These are phyloP conservation scores for Helichrysum umbraculigerum DNA, from an alignment of 129 eudicot species.

Conservation along the genomic window DNA sequence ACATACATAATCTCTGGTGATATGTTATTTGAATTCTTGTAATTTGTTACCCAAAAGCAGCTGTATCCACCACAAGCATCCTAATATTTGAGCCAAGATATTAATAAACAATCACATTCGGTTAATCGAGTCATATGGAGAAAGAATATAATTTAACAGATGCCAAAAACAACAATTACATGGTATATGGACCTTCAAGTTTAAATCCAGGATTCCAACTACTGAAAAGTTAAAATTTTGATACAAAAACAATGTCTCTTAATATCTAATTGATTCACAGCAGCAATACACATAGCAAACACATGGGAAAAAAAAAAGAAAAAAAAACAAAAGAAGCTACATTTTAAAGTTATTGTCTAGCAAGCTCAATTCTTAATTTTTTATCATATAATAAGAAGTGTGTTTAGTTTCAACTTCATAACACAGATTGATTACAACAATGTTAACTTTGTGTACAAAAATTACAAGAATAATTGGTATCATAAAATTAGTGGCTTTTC, in stretches of 20 bases:
- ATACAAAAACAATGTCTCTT: no score
- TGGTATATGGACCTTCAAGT: not conserved
- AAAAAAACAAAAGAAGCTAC: not conserved
- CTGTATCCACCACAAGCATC: constrained; percentile 83
- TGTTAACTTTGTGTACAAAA: not conserved
- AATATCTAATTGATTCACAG: not conserved
- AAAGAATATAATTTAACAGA: not conserved
- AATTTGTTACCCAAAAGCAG: constrained; percentile 82
- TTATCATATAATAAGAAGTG: not conserved
- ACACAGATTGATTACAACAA: constrained; percentile 1
- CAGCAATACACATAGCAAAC: constrained; percentile 7
- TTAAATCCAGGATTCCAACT: not conserved
- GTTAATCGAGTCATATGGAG: not conserved
- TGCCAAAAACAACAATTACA: no score
- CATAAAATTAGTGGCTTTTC: not conserved
- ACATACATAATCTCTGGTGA: constrained; percentile 75
- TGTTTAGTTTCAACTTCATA: not conserved
- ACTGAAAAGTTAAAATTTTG: no score
- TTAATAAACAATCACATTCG: not conserved
- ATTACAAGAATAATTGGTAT: constrained; percentile 3
- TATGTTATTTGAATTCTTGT: constrained; percentile 48
- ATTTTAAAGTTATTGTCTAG: not conserved
- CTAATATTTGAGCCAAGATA: constrained; percentile 36
- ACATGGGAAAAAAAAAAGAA: not conserved
- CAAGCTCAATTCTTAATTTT: not conserved